Base-by-base conservation (phyloP, 495 filamentous ascomycete genomes). In the Talaromyces stipitatus region DNA sequence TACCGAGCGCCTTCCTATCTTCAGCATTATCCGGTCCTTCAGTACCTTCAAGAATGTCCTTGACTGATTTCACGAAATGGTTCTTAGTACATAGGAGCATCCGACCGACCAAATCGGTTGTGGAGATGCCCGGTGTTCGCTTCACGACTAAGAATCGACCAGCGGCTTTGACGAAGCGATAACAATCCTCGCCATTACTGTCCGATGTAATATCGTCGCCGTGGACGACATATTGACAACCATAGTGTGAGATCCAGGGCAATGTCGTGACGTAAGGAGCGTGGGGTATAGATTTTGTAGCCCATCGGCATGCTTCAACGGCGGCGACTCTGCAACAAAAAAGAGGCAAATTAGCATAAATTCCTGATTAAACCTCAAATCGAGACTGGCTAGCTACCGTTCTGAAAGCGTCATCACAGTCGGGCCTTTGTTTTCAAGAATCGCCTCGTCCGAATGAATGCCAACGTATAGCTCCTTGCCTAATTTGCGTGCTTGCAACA, bases 231-330 rank as follows among this genome's bases (percentile, higher is more conserved):
- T 90, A 97, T 61, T 83, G 78, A 75, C 94, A 97, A 32, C 92
- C 91, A 61, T 92, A 96, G 66, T 92, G 89, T 50, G 86, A 88
- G 59, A 99, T 95, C 90, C 91, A 97, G 16, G 87, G 83, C 29
- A 97, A 79, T 52, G 85, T 85, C 27, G 94, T 99, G 43, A 99
- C 95, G 72, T 99, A 99, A 11, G 94, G 94, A 22, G 94, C 92
- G 68, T 87, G 72, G 3, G 92, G 84, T 22, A 99, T 81, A 26
- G 88, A 87, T 33, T 79, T 77, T 54, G 92, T 91, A 18, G 89
- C 85, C 92, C 95, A 99, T 27, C 95, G 88, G 72, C 92, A 97
- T 58, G 94, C 94, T 62, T 96, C 87, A 14, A 92, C 90, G 28
- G 95, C 91, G 50, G 90, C 80, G 53, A 95, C 73, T 55, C 83